Evolutionary conservation across 2,329 filamentous ascomycete genomes (phyloP).

Genomic region (Alternaria arbusti): DNA sequence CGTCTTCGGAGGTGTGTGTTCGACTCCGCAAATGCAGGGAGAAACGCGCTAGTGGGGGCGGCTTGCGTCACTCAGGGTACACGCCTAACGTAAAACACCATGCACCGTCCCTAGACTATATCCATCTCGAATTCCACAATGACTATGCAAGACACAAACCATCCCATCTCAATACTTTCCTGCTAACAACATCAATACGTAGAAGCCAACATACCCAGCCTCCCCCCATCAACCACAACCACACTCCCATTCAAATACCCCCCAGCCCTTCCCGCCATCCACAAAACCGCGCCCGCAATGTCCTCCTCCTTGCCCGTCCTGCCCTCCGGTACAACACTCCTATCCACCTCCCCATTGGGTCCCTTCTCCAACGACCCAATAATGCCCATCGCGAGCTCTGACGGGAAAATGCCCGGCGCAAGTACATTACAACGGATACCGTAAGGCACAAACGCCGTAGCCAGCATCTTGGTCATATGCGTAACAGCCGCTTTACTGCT

Average conservation of each 20-base stretch:
- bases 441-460: conserved; percentile 50
- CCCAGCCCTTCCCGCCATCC: conserved; percentile 68
- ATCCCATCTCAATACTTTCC: background rate
- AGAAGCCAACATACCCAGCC: conserved; percentile 63
- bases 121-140: background rate
- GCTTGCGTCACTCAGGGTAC: background rate
- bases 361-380: conserved; percentile 6
- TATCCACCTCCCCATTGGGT: conserved; percentile 6
- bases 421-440: conserved; percentile 59
- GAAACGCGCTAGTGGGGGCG: background rate
- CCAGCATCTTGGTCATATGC: conserved; percentile 58
- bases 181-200: conserved; percentile 53
- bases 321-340: conserved; percentile 56
- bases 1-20: conserved; percentile 27
- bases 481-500: conserved; percentile 55
- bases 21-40: conserved; percentile 27
- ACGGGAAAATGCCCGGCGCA: conserved; percentile 52
- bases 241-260: conserved; percentile 70
- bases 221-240: conserved; percentile 68
- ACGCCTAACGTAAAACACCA: background rate
- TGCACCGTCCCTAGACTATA: background rate
- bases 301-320: conserved; percentile 67
- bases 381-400: conserved; percentile 22
- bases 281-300: conserved; percentile 70
- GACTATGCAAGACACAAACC: background rate